These are phyloP conservation scores for Knoxia roxburghii DNA, from an alignment of 257 asterid genomes.

Conservation along the genomic window DNA sequence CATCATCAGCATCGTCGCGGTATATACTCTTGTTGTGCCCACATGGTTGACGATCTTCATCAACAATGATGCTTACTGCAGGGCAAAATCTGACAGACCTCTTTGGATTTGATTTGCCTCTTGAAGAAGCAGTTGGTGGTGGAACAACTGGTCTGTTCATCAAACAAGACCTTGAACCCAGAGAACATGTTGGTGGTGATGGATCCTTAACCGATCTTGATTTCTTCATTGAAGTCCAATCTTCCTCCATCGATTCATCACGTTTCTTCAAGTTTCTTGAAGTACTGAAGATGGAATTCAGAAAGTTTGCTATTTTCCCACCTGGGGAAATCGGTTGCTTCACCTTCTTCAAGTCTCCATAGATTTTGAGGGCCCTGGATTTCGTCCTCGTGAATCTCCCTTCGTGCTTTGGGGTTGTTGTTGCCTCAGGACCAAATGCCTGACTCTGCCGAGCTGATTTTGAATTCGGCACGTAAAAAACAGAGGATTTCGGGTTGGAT, in stretches of 20 bases:
- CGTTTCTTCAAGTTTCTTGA: slow-evolving; percentile 51
- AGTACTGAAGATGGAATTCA: slow-evolving; percentile 62
- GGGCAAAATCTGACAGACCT: slow-evolving; percentile 79
- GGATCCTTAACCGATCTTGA: slow-evolving; percentile 65
- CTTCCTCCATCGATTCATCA: slow-evolving; percentile 31
- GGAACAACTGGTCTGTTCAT: slow-evolving; percentile 21
- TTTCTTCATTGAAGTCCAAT: slow-evolving; percentile 52
- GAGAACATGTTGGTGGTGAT: slow-evolving; percentile 25
- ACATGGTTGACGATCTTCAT: slow-evolving; percentile 33
- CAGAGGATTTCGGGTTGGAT: slow-evolving; percentile 36
- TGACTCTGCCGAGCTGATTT: slow-evolving; percentile 11
- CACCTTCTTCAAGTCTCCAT: slow-evolving; percentile 37
- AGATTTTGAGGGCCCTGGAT: slow-evolving; percentile 34
- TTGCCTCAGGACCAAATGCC: slow-evolving; percentile 3
- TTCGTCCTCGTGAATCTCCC: slow-evolving; percentile 33
- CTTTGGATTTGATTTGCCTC: slow-evolving; percentile 54
- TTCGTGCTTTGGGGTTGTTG: slow-evolving; percentile 17
- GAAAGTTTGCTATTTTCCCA: slow-evolving; percentile 44
- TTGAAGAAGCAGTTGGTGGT: slow-evolving; percentile 36
- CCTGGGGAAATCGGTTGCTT: slow-evolving; percentile 48
- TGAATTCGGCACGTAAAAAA: background rate
- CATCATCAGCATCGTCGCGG: slow-evolving; percentile 17
- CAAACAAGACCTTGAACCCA: slow-evolving; percentile 50
- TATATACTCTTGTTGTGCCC: slow-evolving; percentile 18
- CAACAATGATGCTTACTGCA: slow-evolving; percentile 45